Evolutionary conservation across 2,329 filamentous ascomycete genomes (phyloP).

Genomic region (Tolypocladium album): DNA sequence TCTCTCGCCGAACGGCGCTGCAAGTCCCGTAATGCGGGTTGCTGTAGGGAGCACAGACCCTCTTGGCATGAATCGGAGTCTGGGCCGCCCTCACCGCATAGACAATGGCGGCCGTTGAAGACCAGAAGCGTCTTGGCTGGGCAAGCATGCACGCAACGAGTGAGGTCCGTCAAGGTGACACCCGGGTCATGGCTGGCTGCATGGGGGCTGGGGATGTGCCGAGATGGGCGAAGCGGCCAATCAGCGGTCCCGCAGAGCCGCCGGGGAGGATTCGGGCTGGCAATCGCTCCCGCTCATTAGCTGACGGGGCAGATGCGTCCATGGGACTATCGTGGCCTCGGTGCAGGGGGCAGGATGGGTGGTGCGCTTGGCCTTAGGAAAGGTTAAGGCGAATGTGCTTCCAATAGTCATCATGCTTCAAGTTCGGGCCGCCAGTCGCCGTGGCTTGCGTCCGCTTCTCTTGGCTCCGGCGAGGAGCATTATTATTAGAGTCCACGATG

Average conservation of each 20-base stretch:
- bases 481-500: neutral
- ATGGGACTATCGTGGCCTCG: neutral
- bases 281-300: conserved; percentile 1
- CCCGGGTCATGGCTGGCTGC: neutral
- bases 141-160: neutral
- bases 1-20: neutral
- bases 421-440: neutral
- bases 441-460: neutral
- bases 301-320: neutral
- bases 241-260: conserved; percentile 6
- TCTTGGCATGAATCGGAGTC: neutral
- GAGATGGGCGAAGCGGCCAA: conserved; percentile 1
- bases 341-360: neutral
- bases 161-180: neutral
- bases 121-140: neutral
- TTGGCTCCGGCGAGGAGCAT: neutral
- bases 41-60: neutral
- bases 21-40: neutral
- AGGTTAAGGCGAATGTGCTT: neutral
- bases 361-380: neutral
- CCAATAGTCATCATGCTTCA: neutral
- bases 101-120: neutral
- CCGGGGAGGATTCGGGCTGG: conserved; percentile 5
- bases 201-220: neutral
- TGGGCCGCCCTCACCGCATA: neutral